Evolutionary conservation across 257 asterid species (phyloP), one percentile per base, ranked within the genome.

Genomic region (Schizonepeta tenuifolia): DNA sequence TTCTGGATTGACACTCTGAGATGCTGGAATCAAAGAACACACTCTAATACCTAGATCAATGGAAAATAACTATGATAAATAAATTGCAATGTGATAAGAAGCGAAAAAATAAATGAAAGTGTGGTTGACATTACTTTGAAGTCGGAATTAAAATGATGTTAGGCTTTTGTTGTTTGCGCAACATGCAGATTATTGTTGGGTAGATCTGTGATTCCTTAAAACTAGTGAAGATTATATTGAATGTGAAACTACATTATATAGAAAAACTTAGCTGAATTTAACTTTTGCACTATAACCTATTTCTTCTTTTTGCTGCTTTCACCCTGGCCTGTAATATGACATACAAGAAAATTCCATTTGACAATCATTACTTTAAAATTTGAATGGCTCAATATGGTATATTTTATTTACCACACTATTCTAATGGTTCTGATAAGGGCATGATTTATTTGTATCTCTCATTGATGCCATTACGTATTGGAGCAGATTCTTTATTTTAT

Each of bases 1-100:
- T 35, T 62, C 22, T 17, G 22, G 22, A 47, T 22, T 66, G 28
- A 66, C n/a, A 54, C 49, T 47, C 54, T 71, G 76, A 77, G 62
- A 65, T 64, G 60, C 68, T 5, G 14, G 51, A 40, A 56, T 65
- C 49, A 33, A 9, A 58, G n/a, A 38, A 26, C 40, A 55, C 41
- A 5, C 33, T 28, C 33, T 28, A 28, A 28, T 28, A 28, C 33
- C 33, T 28, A 28, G 33, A 70, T 43, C 68, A 17, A 28, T 64
- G 69, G 31, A 40, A 21, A 31, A 22, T 44, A 31, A 22, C 26
- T 36, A 44, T 35, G 17, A 74, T 26, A 9, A 22, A 54, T 54
- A 11, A 60, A 38, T 36, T 60, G 36, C 41, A 72, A 14, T 9
- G 49, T 53, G 36, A 59, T 36, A 41, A 59, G 62, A 54, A 41